These are phyloP conservation scores for Phylloporus rhodoxanthus DNA, from an alignment of 768 basidiomycete species.

Conservation along the genomic window DNA sequence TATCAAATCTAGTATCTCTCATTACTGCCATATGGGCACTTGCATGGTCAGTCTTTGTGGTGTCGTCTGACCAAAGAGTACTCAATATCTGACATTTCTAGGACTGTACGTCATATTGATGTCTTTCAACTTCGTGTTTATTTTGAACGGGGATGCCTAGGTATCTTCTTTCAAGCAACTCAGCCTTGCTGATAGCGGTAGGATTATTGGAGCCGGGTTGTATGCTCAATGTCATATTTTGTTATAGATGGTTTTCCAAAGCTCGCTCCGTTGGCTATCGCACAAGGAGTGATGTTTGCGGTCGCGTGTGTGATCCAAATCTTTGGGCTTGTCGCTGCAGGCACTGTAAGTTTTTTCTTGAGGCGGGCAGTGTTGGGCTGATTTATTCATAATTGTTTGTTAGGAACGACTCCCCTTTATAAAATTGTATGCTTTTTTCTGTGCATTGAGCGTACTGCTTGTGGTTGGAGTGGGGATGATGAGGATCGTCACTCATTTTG, in stretches of 20 bases:
- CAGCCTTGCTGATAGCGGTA: constrained; percentile 43
- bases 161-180: constrained; percentile 59
- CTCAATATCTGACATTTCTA: not conserved
- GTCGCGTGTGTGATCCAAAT: constrained; percentile 45
- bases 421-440: constrained; percentile 51
- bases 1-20: constrained; percentile 30
- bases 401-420: constrained; percentile 54
- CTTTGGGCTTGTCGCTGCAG: constrained; percentile 50
- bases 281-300: constrained; percentile 55
- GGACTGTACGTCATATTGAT: constrained; percentile 19
- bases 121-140: not conserved
- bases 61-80: not conserved
- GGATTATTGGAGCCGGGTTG: constrained; percentile 11
- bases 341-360: constrained; percentile 37
- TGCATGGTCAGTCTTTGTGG: constrained; percentile 44
- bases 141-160: constrained; percentile 30
- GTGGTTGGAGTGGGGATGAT: constrained; percentile 49
- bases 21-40: constrained; percentile 56
- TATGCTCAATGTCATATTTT: not conserved
- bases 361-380: not conserved
- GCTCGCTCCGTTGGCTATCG: constrained; percentile 51
- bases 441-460: constrained; percentile 42
- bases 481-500: constrained; percentile 59
- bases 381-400: not conserved
- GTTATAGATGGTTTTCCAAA: constrained; percentile 37